Conservation (phyloP, 2,329 filamentous ascomycete species). For the Penicillium sp. region DNA sequence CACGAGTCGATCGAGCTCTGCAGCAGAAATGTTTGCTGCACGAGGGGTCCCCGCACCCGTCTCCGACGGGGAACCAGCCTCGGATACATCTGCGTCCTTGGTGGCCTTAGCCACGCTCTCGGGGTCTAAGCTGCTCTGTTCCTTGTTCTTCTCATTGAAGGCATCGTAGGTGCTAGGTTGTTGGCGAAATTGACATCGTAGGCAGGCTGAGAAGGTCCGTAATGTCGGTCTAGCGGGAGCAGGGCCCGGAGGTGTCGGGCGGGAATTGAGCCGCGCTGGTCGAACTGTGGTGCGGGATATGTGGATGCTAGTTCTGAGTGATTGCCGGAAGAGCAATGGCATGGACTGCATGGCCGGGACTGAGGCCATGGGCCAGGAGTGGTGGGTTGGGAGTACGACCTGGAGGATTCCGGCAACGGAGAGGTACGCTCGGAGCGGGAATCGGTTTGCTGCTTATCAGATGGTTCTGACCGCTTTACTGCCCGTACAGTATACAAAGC, state of each 20-base stretch:
- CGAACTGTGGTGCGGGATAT: conserved; percentile 24
- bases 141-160: conserved; percentile 22
- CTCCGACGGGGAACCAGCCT: conserved; percentile 16
- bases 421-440: conserved; percentile 18
- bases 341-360: conserved; percentile 41
- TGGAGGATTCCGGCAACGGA: conserved; percentile 8
- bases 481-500: not conserved
- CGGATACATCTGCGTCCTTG: conserved; percentile 21
- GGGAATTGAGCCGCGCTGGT: conserved; percentile 22
- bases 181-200: conserved; percentile 44
- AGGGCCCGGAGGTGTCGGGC: conserved; percentile 23
- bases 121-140: conserved; percentile 20
- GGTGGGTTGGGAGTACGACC: conserved; percentile 17
- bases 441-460: conserved; percentile 22
- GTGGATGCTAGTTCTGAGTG: conserved; percentile 31
- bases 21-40: conserved; percentile 10
- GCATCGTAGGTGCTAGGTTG: conserved; percentile 28
- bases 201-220: conserved; percentile 41
- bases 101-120: conserved; percentile 13
- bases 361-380: conserved; percentile 21
- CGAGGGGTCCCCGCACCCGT: conserved; percentile 22
- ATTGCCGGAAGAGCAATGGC: conserved; percentile 42
- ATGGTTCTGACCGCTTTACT: conserved; percentile 2
- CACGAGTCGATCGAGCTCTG: conserved; percentile 8
- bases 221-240: conserved; percentile 22